phyloP scores from a whole-genome alignment of 73 alveolate genomes.

The Tetrahymena elliotti region DNA sequence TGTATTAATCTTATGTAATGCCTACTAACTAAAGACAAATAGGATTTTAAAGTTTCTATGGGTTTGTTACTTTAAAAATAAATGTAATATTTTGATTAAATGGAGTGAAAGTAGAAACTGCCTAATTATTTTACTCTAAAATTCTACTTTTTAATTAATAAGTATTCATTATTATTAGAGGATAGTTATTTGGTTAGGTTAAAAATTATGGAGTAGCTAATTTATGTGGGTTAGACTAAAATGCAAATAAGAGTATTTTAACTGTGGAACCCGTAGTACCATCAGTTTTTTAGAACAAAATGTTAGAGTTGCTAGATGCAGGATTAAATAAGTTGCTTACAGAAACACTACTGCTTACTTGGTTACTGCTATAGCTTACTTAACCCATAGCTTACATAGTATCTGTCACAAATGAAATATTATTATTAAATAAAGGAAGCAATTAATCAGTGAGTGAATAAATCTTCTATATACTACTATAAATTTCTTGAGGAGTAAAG shows the following conservation, averaged over 20 bases:
- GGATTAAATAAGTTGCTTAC: neutral
- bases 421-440: neutral
- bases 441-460: neutral
- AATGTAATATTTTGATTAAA: neutral
- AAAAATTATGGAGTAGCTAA: neutral
- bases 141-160: neutral
- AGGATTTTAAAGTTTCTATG: neutral
- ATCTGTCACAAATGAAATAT: neutral
- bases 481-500: neutral
- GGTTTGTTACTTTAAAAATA: neutral
- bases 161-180: neutral
- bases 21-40: neutral
- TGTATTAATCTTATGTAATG: neutral
- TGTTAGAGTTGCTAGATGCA: neutral
- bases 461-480: neutral
- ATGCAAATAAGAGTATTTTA: neutral
- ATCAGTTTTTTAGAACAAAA: neutral
- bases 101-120: neutral
- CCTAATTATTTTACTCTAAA: neutral
- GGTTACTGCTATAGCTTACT: neutral
- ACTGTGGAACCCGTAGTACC: neutral
- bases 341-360: neutral
- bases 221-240: neutral
- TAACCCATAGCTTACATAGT: neutral
- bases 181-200: neutral